A percentile compares a stretch with the other conserved stretches of the same genome.
Conservation (phyloP, 306 rosid species). For the Biancaea sappan region DNA sequence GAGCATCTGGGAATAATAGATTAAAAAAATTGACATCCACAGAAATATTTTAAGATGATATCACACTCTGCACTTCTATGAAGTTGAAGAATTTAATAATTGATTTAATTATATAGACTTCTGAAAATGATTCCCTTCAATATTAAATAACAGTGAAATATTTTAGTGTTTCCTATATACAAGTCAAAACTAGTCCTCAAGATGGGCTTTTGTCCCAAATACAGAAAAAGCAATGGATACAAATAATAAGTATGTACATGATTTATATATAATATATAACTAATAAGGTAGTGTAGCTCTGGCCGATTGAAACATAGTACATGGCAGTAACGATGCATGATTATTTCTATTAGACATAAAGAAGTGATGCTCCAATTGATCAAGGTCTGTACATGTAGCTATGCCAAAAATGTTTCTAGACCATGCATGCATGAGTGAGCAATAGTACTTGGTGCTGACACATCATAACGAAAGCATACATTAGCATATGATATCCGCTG, state of each 20-base stretch:
- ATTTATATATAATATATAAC: conserved; percentile 11
- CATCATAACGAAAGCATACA: conserved; percentile 26
- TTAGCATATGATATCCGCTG: conserved; percentile 20
- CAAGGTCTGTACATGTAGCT: conserved; percentile 13
- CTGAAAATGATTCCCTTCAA: conserved; percentile 7
- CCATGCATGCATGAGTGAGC: background rate
- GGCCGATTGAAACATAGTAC: conserved; percentile 4
- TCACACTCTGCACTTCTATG: conserved; percentile 5
- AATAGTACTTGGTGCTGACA: conserved; percentile 13
- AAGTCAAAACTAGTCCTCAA: background rate
- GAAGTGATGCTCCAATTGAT: conserved; percentile 18
- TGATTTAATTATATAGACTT: background rate
- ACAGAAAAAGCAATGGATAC: background rate
- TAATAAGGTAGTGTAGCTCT: conserved; percentile 9
- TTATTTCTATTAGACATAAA: background rate
- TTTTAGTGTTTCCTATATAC: background rate
- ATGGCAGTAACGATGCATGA: background rate
- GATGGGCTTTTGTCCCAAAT: background rate
- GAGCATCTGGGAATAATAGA: conserved; percentile 3
- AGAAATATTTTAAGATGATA: background rate
- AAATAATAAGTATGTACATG: conserved; percentile 7
- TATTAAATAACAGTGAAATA: conserved; percentile 8
- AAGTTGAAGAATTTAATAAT: conserved; percentile 9
- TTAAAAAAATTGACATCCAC: background rate
- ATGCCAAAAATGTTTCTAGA: conserved; percentile 26